phyloP scores from a whole-genome alignment of 768 basidiomycete species.

The Pleurotus giganteus region DNA sequence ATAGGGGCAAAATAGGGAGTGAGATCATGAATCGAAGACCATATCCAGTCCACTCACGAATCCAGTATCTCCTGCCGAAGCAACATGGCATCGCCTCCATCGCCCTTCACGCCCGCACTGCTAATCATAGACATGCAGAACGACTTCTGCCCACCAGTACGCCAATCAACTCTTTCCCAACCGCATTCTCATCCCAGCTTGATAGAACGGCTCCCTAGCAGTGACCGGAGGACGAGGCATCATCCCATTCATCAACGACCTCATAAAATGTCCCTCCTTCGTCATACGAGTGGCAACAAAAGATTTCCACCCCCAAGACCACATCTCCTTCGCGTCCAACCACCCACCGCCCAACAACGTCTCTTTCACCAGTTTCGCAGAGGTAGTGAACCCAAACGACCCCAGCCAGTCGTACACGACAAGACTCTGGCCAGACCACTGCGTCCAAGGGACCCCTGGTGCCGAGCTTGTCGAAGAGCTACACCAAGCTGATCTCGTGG shows the following conservation, averaged over 20 bases:
- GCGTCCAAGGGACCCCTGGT: conserved; percentile 52
- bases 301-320: conserved; percentile 43
- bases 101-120: conserved; percentile 8
- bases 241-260: conserved; percentile 41
- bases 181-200: neutral
- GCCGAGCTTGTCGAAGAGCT: conserved; percentile 43
- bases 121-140: conserved; percentile 62
- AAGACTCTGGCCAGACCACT: conserved; percentile 72
- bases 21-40: no score
- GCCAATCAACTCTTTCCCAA: conserved; percentile 1
- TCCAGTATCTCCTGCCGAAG: no score
- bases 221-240: conserved; percentile 53
- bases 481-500: conserved; percentile 26
- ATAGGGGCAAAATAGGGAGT: no score
- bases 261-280: conserved; percentile 46
- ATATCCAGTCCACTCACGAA: no score
- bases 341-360: conserved; percentile 21
- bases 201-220: conserved; percentile 49
- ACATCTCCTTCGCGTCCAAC: conserved; percentile 60
- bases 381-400: conserved; percentile 32
- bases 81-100: neutral
- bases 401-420: conserved; percentile 33
- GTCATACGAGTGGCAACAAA: conserved; percentile 38
- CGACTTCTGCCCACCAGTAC: conserved; percentile 52
- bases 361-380: conserved; percentile 18